These are phyloP conservation scores for Penicillium sp. DNA, from an alignment of 2,329 filamentous ascomycete genomes.

Conservation along the genomic window DNA sequence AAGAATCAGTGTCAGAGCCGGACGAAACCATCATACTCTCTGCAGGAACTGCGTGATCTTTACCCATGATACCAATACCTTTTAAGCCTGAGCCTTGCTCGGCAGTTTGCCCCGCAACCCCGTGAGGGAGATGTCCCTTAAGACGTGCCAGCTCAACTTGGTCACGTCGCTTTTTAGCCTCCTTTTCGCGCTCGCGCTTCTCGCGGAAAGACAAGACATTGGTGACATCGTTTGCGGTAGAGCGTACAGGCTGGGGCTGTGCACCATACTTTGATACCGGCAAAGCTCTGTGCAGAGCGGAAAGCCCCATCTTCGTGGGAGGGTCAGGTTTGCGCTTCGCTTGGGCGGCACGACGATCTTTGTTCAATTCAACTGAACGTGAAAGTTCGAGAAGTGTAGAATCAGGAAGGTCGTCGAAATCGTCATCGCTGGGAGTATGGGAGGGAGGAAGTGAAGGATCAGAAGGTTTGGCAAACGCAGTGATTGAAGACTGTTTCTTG, in stretches of 20 bases:
- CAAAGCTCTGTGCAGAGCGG: conserved; percentile 1
- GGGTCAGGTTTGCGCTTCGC: conserved; percentile 28
- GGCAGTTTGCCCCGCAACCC: conserved; percentile 56
- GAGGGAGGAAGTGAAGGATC: conserved; percentile 32
- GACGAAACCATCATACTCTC: conserved; percentile 89
- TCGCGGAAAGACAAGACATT: conserved; percentile 63
- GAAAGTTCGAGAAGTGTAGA: conserved; percentile 42
- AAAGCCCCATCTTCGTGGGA: conserved; percentile 20
- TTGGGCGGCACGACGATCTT: conserved; percentile 34
- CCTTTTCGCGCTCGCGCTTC: conserved; percentile 71
- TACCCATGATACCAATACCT: conserved; percentile 71
- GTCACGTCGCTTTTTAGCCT: conserved; percentile 71
- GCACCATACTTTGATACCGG: conserved; percentile 24
- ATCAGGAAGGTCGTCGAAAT: conserved; percentile 45
- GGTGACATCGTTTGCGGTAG: conserved; percentile 34
- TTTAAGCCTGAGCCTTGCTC: conserved; percentile 78
- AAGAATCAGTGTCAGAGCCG: conserved; percentile 63
- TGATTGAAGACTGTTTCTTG: conserved; percentile 47
- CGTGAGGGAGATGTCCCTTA: conserved; percentile 54
- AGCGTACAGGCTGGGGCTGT: conserved; percentile 18
- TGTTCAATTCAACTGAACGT: conserved; percentile 44
- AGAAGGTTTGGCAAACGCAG: conserved; percentile 38
- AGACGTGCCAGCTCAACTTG: conserved; percentile 70
- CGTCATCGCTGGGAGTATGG: conserved; percentile 4
- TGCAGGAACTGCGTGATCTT: conserved; percentile 70